A percentile compares a stretch with the other conserved stretches of the same genome.
Conservation (phyloP, 148 eudicot genomes). For the Heliamphora exappendiculata region DNA sequence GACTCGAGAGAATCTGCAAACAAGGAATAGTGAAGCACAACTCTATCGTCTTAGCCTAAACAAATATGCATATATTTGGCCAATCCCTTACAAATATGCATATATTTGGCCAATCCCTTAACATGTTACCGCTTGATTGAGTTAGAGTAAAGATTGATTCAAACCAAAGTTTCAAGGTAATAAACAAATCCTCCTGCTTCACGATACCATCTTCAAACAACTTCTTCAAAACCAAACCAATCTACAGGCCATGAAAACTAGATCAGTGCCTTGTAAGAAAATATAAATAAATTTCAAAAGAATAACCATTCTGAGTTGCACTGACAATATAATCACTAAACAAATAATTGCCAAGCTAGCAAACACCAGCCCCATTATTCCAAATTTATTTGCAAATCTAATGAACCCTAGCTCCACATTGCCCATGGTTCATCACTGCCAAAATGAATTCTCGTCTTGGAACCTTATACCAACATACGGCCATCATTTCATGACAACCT, state of each 20-base stretch:
- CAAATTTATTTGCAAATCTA: neutral
- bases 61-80: neutral
- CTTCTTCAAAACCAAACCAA: conserved; percentile 48
- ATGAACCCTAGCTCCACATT: neutral
- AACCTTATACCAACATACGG: neutral
- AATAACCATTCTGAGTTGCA: neutral
- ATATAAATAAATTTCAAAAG: too few relatives aligned
- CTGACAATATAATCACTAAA: neutral
- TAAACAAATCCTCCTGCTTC: conserved; percentile 46
- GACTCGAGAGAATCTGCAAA: neutral
- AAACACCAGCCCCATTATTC: neutral
- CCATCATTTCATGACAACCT: neutral
- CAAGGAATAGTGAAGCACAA: neutral
- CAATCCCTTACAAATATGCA: neutral
- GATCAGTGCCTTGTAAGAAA: conserved; percentile 3
- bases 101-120: neutral
- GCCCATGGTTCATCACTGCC: neutral
- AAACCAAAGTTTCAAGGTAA: conserved; percentile 61
- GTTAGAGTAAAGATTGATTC: conserved; percentile 2
- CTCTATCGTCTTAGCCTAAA: neutral
- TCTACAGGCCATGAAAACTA: conserved; percentile 15
- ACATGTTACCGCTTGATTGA: neutral
- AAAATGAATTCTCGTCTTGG: neutral
- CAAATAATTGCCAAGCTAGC: neutral
- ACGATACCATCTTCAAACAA: conserved; percentile 44